These are phyloP conservation scores for Blumeria hordei DNA, from an alignment of 2,329 filamentous ascomycete genomes.

Conservation along the genomic window DNA sequence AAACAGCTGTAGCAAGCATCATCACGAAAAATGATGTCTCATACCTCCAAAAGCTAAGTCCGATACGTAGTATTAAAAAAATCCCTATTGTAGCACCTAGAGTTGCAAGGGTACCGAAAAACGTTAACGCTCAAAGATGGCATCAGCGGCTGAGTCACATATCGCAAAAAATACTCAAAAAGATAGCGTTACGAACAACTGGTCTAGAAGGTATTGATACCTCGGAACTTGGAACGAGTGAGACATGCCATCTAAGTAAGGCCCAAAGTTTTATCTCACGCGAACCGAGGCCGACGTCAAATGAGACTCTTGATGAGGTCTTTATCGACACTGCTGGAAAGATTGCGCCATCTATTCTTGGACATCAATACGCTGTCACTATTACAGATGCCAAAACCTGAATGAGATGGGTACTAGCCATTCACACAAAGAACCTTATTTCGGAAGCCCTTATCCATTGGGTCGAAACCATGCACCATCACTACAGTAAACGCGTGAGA, in stretches of 20 bases:
- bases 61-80: no score
- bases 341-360: neutral
- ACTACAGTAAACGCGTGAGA: neutral
- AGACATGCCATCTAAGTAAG: neutral
- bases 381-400: neutral
- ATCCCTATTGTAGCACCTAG: neutral
- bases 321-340: neutral
- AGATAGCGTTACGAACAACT: neutral
- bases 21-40: no score
- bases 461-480: neutral
- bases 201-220: neutral
- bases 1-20: no score
- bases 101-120: neutral
- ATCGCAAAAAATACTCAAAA: neutral
- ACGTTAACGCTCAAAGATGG: neutral
- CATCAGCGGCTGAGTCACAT: neutral
- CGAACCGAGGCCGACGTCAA: neutral
- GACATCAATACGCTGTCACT: no score
- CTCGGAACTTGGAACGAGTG: neutral
- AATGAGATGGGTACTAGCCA: no score
- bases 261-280: neutral
- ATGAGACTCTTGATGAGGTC: neutral
- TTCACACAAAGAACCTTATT: no score
- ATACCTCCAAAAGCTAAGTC: no score
- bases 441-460: neutral